Base-by-base conservation (phyloP, 129 eudicot species). In the Pittosporum tobira region DNA sequence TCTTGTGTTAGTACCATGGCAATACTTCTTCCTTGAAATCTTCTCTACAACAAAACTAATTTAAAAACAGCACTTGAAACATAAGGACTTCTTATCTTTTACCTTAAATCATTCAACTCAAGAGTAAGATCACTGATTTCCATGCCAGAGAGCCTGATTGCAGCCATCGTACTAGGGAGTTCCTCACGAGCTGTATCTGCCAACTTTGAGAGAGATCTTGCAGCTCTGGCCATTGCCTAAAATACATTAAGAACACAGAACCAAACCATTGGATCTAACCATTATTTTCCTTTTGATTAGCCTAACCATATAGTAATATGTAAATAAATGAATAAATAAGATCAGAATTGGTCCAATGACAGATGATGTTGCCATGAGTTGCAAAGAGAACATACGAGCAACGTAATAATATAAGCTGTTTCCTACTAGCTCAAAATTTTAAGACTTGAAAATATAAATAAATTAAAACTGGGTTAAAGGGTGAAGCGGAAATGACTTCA, bases 111-210 rank as follows among this genome's bases (percentile, higher is more conserved):
- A 71, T 80, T 81, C 42, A 88, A 74, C 74, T 88, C 96, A 36
- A 88, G 75, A 23, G 89, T 81, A 67, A 88, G 90, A 79, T 88
- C 96, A 69, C 96, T 81, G 71, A 88, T 73, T 70, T 88, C 96
- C 90, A 88, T 88, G 66, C 90, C 90, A 67, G 96, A 81, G 40
- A 84, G 82, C 75, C 94, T 81, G 66, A 84, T 62, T 15, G 96
- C 94, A 69, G 94, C 89, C 96, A 88, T 88, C 51, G 96, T 88
- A 66, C 90, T 72, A 36, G 96, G 94, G 68, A 88, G 82, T 71
- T 88, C 96, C 73, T 84, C 87, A 16, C 85, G 81, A 44, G 94
- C 89, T 59, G 87, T 74, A 67, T 88, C 96, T 68, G 91, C 89
- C 75, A 88, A 63, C 81, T 84, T 88, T 51, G 89, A 72, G 59